Base-by-base conservation (phyloP, 2,329 filamentous ascomycete genomes). In the Ceratocystis papillata region DNA sequence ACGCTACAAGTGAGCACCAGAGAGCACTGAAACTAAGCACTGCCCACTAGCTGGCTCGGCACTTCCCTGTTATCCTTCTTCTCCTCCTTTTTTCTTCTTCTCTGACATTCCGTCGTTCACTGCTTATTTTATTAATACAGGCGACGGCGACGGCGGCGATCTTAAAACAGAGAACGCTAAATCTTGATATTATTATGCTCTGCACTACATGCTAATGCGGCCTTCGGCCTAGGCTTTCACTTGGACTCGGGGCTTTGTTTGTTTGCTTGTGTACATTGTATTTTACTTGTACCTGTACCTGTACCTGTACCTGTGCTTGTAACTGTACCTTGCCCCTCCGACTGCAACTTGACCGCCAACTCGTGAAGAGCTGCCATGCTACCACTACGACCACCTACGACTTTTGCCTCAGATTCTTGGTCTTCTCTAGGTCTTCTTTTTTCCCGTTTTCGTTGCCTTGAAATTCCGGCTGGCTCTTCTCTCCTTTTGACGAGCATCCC, bases 401-500 rank as follows among this genome's bases (percentile, higher is more conserved):
- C 12, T 41, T 41, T 41, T 41, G 37, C 37, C 37, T 41, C 37
- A 15, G 12, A 15, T 41, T 41, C 12, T 41, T 12, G 10, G 2
- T 41, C 37, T 41, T 41, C 37, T 41, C 37, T 4, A 12, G 37
- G 37, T 41, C 37, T 41, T 25, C 15, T 57, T 33, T 30, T 57
- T 25, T 30, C 22, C 6, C 53, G 30, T 28, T 30, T 20, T 57
- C 10, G 12, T 41, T 41, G 12, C 37, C 37, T 41, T 41, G 37
- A 15, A 41, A 41, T 41, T 41, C 37, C 37, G 37, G 37, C 37
- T 41, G 37, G 10, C 12, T 41, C 10, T 41, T 41, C 37, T 30
- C 53, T 57, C 53, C 15, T 57, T 30, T 57, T 57, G 22, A 17
- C 53, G 53, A 33, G 53, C 53, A 57, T 57, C 12, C 37, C 37